These are phyloP conservation scores for Stenocarpella maydis DNA, from an alignment of 2,329 filamentous ascomycete genomes.

Conservation along the genomic window DNA sequence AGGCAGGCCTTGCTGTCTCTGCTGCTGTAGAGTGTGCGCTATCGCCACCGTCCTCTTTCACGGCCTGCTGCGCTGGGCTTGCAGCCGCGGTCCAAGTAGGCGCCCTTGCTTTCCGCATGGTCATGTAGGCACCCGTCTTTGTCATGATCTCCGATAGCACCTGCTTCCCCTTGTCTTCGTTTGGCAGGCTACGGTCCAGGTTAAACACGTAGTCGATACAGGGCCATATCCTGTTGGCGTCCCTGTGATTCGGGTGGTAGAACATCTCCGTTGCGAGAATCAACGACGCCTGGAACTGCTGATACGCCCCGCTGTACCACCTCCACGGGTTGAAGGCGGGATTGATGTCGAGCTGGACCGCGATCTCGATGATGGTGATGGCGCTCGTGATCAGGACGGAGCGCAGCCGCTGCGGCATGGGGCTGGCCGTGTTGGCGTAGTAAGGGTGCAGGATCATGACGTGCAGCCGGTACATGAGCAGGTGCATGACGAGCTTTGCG, in stretches of 20 bases:
- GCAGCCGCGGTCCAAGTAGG: conserved; percentile 55
- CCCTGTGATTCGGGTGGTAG: conserved; percentile 61
- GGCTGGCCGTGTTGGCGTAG: conserved; percentile 55
- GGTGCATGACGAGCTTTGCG: conserved; percentile 69
- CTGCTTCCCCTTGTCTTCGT: conserved; percentile 64
- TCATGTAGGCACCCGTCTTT: conserved; percentile 67
- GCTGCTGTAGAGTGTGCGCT: too few relatives aligned
- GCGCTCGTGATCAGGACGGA: conserved; percentile 71
- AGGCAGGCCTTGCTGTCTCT: not conserved
- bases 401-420: conserved; percentile 69
- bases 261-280: conserved; percentile 74
- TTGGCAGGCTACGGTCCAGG: conserved; percentile 59
- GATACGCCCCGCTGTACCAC: conserved; percentile 77
- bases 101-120: conserved; percentile 64
- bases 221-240: conserved; percentile 73
- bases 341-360: conserved; percentile 55
- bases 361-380: conserved; percentile 58
- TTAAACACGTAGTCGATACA: conserved; percentile 78
- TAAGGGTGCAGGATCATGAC: conserved; percentile 76
- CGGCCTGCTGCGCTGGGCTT: conserved; percentile 46
- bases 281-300: conserved; percentile 76
- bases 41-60: conserved; percentile 40
- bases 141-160: conserved; percentile 70
- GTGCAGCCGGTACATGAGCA: conserved; percentile 69
- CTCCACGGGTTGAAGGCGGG: conserved; percentile 63